Evolutionary conservation across 495 filamentous ascomycete genomes (phyloP), one percentile per base, ranked within the genome.

Genomic region (Neurospora sp.): DNA sequence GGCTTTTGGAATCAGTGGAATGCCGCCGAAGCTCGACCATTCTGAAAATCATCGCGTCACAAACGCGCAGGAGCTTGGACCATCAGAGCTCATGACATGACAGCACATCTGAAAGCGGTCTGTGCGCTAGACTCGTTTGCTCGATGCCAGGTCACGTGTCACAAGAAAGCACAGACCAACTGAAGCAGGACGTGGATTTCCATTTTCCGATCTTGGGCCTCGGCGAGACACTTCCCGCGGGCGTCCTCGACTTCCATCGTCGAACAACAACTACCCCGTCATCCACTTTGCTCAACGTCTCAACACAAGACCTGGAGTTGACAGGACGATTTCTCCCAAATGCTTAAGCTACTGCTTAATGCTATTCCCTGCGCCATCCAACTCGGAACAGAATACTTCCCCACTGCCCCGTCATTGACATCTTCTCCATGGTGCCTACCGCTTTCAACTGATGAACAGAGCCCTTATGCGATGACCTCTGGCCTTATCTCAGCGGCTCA

Each of bases 21-120:
- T 44, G 31, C 27, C 1, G 49, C 12, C 14, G 39, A 69, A 70
- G 35, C 20, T 73, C n/a, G 12, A 40, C 18, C 2, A 31, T 23
- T 35, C 41, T 40, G 62, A 76, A 76, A 72, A 54, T 73, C 60
- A 41, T 31, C 70, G 75, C 74, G 71, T 60, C 69, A 49, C 46
- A 73, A 39, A 72, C 75, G 75, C 75, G 75, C 41, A 70, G 66
- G 71, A 76, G 75, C 75, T 76, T 76, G 75, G 75, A 75, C 75
- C 75, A 75, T 46, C 66, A 23, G 16, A 23, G 20, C n/a, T 23
- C 16, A 38, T 31, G 46, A 37, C 35, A 35, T 69, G 38, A 7
- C 44, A 20, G 46, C 44, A 18, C 20, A n/a, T 5, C 18, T 54
- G 23, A 18, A 20, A 60, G 39, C 31, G 72, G 27, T 70, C 8